phyloP scores from a whole-genome alignment of 2,329 filamentous ascomycete species.

The Penicillium olsonii region DNA sequence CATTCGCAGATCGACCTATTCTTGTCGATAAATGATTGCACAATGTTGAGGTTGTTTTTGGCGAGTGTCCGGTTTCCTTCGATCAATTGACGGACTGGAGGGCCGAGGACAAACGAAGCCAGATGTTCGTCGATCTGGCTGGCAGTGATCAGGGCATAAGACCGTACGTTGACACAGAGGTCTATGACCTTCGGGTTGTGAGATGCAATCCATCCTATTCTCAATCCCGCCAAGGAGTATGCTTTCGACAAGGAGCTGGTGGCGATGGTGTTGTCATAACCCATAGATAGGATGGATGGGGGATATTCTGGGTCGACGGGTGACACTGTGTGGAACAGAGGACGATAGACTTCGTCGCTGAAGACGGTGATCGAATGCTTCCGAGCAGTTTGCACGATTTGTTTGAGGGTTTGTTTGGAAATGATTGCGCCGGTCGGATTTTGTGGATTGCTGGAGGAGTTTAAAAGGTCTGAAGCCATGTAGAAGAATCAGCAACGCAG shows the following conservation, averaged over 20 bases:
- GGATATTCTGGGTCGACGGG: background rate
- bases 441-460: constrained; percentile 14
- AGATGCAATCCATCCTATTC: constrained; percentile 12
- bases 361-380: constrained; percentile 11
- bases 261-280: constrained; percentile 12
- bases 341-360: constrained; percentile 15
- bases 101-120: too few relatives aligned
- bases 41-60: too few relatives aligned
- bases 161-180: background rate
- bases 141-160: too few relatives aligned
- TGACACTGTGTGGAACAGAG: constrained; percentile 8
- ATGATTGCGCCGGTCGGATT: constrained; percentile 15
- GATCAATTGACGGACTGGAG: too few relatives aligned
- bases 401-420: background rate
- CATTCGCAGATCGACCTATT: too few relatives aligned
- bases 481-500: too few relatives aligned
- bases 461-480: too few relatives aligned
- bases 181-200: constrained; percentile 6
- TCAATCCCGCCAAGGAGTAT: constrained; percentile 11
- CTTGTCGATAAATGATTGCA: too few relatives aligned
- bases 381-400: constrained; percentile 8
- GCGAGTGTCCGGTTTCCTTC: too few relatives aligned
- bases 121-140: too few relatives aligned
- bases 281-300: constrained; percentile 13
- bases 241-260: constrained; percentile 12